Evolutionary conservation across 2,329 filamentous ascomycete genomes (phyloP).

Genomic region (Chaetothyriales sp.): DNA sequence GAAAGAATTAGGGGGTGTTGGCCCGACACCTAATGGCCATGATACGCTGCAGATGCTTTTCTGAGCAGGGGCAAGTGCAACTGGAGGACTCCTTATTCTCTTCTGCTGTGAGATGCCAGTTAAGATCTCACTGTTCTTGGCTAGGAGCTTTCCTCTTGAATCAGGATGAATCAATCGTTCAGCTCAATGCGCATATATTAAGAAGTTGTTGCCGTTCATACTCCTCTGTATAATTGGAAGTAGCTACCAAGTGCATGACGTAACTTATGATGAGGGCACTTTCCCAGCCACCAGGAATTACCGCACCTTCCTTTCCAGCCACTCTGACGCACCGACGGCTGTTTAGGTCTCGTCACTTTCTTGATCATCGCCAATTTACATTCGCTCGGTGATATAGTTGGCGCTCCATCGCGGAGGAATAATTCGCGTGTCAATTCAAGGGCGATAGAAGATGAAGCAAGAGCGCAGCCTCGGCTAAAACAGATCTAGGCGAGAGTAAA

Average conservation of each 20-base stretch:
- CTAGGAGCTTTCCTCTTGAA: too few species aligned
- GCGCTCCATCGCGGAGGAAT: background rate
- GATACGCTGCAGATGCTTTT: too few species aligned
- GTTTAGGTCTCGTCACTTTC: background rate
- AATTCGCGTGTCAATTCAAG: background rate
- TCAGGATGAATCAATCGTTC: too few species aligned
- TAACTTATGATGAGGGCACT: background rate
- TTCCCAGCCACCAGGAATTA: background rate
- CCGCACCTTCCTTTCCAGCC: background rate
- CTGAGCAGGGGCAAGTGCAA: too few species aligned
- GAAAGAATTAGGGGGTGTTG: too few species aligned
- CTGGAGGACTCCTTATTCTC: too few species aligned
- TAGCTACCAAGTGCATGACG: background rate
- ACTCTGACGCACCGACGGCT: background rate
- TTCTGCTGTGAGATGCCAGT: too few species aligned
- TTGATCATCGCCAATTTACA: background rate
- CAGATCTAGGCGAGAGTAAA: background rate
- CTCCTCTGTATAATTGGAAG: too few species aligned
- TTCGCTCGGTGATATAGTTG: background rate
- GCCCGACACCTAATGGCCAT: too few species aligned
- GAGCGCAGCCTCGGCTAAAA: background rate
- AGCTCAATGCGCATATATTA: too few species aligned
- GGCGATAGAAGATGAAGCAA: background rate
- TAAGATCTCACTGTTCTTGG: too few species aligned
- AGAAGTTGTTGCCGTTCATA: too few species aligned